Evolutionary conservation across 73 alveolate genomes (phyloP), one percentile per base, ranked within the genome.

Genomic region (Paramecium sonneborni): DNA sequence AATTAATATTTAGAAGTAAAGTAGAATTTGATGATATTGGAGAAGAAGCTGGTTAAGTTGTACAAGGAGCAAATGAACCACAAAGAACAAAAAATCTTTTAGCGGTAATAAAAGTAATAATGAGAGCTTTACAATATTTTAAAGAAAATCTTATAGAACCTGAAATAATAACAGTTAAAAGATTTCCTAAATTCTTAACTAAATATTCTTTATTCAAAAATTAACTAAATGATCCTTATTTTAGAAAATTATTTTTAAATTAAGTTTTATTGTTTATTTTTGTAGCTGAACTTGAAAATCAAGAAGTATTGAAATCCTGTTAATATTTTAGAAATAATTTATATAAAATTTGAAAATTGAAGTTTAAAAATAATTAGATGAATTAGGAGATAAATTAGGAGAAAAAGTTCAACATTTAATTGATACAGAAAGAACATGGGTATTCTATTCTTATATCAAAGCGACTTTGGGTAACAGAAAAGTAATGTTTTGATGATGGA

Each of bases 161-260:
- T 37, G 24, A 43, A 20, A 79, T 43, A 1, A 26, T 30, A 41
- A 44, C 48, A 7, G 90, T 79, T 9, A 38, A 79, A 41, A 21
- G 90, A 18, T 79, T 79, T 79, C 90, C 90, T 79, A 79, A 46
- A 79, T 79, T 79, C 37, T 28, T 79, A 3, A 79, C 90, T 12
- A 79, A 79, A 79, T 79, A 79, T 34, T 39, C 44, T 11, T 23
- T 79, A 20, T 79, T 79, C 55, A 79, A 79, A 23, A 46, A 79
- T 43, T 44, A 79, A 34, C 26, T 79, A 23, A 43, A 43, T 34
- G 90, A 79, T 43, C 90, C 90, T 24, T 43, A 32, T 7, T 79
- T 79, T 43, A 79, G 90, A 34, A 79, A 79, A 15, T 18, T 79
- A 8, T 79, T 79, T 15, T 44, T 79, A 23, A 79, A 41, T 46